phyloP scores from a whole-genome alignment of 2,329 filamentous ascomycete genomes.

The Nothopassalora personata region DNA sequence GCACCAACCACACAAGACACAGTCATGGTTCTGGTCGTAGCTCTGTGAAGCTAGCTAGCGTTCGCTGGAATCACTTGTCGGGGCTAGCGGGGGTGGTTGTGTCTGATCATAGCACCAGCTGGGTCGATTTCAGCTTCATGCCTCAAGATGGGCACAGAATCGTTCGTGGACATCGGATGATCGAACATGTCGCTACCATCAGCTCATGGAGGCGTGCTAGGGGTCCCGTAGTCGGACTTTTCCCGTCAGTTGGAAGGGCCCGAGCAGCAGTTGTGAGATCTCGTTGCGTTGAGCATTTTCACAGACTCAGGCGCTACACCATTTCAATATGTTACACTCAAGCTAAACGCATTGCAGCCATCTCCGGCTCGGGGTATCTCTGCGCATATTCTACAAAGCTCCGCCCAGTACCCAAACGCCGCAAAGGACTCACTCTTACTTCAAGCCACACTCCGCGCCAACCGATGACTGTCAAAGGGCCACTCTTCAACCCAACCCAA shows the following conservation, averaged over 20 bases:
- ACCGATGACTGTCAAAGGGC: not conserved
- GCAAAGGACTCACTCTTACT: not conserved
- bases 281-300: not conserved
- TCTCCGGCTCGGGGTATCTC: slow-evolving; percentile 1
- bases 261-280: too few species aligned
- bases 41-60: too few species aligned
- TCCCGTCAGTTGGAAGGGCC: too few species aligned
- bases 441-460: not conserved
- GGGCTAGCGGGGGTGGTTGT: too few species aligned
- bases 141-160: not conserved
- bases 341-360: not conserved
- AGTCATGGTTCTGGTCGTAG: too few species aligned
- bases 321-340: not conserved
- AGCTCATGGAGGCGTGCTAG: too few species aligned
- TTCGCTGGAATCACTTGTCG: too few species aligned
- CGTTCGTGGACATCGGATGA: too few species aligned
- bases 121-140: not conserved
- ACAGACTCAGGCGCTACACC: not conserved
- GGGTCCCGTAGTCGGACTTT: too few species aligned
- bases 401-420: not conserved
- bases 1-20: too few species aligned
- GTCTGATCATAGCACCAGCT: too few species aligned
- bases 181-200: too few species aligned
- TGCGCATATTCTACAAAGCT: not conserved
- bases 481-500: not conserved